These are phyloP conservation scores for Leishmania braziliensis DNA, from an alignment of 208 protist genomes.

Conservation along the genomic window DNA sequence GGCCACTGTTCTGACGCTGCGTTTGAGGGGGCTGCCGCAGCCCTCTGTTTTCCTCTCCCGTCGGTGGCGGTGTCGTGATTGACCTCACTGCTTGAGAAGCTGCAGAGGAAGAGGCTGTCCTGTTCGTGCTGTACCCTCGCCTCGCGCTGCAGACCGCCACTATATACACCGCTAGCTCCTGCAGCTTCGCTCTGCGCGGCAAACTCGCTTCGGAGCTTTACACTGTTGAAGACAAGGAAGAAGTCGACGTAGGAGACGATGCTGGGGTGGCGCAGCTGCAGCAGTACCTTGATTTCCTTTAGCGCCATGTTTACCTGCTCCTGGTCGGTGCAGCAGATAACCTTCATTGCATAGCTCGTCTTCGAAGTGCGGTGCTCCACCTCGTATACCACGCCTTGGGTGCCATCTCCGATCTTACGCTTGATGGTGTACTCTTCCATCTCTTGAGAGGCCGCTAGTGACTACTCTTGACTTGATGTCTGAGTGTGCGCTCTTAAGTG, in stretches of 20 bases:
- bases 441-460: neutral
- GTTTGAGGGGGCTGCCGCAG: neutral
- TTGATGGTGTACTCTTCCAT: constrained; percentile 86
- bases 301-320: constrained; percentile 75
- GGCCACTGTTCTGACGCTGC: neutral
- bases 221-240: constrained; percentile 80
- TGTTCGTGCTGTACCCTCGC: neutral
- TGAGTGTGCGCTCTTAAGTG: neutral
- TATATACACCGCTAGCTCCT: neutral
- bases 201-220: constrained; percentile 55
- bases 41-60: neutral
- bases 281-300: constrained; percentile 87
- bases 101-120: constrained; percentile 25
- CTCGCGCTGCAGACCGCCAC: neutral
- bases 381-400: constrained; percentile 80
- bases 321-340: constrained; percentile 71
- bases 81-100: constrained; percentile 31
- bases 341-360: constrained; percentile 82
- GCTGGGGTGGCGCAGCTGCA: constrained; percentile 74
- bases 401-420: constrained; percentile 74
- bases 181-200: constrained; percentile 24
- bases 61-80: constrained; percentile 4
- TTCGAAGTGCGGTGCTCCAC: constrained; percentile 58
- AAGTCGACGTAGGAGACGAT: constrained; percentile 91
- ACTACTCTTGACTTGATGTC: neutral